Percentiles rank a stretch among this genome's conserved stretches.
Conservation (phyloP, 352 stramenopile genomes). For the Pythium sp. region DNA sequence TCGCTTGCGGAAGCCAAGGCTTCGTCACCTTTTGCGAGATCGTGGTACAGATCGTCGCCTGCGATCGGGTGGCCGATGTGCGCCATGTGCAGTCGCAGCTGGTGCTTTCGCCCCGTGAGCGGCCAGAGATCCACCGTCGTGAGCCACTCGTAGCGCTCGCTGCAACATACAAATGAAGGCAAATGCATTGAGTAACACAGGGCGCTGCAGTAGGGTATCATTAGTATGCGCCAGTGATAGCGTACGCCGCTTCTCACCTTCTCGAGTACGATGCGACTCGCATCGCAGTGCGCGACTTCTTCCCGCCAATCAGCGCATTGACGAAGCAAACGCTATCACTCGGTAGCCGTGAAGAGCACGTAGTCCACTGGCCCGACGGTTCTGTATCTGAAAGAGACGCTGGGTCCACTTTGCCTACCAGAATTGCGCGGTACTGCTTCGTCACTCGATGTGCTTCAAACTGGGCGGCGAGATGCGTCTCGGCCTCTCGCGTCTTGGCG, state of each 20-base stretch:
- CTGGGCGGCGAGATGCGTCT: constrained; percentile 41
- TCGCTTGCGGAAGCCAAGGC: background rate
- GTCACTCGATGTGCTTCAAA: constrained; percentile 40
- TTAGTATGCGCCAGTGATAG: background rate
- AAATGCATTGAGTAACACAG: background rate
- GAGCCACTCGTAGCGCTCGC: constrained; percentile 53
- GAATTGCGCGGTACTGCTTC: constrained; percentile 58
- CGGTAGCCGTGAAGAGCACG: background rate
- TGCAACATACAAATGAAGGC: background rate
- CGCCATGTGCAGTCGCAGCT: constrained; percentile 65
- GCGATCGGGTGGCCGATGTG: constrained; percentile 56
- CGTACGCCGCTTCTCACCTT: constrained; percentile 19
- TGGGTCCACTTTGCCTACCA: constrained; percentile 30
- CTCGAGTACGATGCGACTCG: constrained; percentile 31
- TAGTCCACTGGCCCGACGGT: background rate
- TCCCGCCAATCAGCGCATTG: constrained; percentile 25
- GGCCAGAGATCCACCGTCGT: constrained; percentile 68
- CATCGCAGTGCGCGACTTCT: constrained; percentile 28
- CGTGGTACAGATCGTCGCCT: constrained; percentile 64
- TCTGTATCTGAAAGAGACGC: background rate
- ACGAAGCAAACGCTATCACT: constrained; percentile 25
- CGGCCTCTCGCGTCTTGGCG: constrained; percentile 47
- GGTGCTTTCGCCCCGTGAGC: constrained; percentile 64
- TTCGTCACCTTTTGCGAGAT: constrained; percentile 2
- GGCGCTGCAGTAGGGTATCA: background rate